phyloP scores from a whole-genome alignment of 1,139 yeast species.

The Pneumocystis jirovecii region DNA sequence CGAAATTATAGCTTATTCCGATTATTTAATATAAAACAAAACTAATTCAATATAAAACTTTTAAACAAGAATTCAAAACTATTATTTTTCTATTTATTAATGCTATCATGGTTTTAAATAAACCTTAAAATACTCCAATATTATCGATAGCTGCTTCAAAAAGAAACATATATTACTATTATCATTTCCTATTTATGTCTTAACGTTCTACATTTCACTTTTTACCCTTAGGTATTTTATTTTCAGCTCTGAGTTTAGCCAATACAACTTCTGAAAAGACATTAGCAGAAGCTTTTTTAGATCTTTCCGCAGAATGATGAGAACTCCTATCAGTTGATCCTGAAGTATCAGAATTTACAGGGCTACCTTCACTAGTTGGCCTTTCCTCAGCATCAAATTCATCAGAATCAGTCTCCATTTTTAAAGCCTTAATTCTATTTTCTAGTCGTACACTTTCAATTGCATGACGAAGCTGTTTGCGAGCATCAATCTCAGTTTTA shows the following conservation, averaged over 20 bases:
- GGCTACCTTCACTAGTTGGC: not conserved
- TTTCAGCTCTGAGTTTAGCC: slow-evolving; percentile 11
- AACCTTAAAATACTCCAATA: not conserved
- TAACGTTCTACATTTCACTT: not conserved
- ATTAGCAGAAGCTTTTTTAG: slow-evolving; percentile 7
- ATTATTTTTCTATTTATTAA: not conserved
- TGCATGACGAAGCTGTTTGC: slow-evolving; percentile 56
- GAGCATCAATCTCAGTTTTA: slow-evolving; percentile 67
- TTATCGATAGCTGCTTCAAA: not conserved
- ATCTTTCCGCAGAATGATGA: slow-evolving; percentile 14
- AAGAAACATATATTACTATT: not conserved
- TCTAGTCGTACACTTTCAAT: slow-evolving; percentile 65
- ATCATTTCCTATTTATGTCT: not conserved
- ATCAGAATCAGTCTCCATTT: slow-evolving; percentile 36
- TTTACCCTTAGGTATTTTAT: not conserved
- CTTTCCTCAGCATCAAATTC: not conserved
- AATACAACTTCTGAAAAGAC: slow-evolving; percentile 14
- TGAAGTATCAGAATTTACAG: slow-evolving; percentile 1
- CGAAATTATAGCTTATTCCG: not conserved
- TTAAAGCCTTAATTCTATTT: slow-evolving; percentile 56
- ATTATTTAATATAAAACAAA: not conserved
- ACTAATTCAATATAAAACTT: not conserved
- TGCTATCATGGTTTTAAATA: not conserved
- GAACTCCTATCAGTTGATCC: not conserved
- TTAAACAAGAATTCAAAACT: not conserved